Evolutionary conservation across 1,139 yeast species (phyloP).

Genomic region (Sporopachydermia cereana): DNA sequence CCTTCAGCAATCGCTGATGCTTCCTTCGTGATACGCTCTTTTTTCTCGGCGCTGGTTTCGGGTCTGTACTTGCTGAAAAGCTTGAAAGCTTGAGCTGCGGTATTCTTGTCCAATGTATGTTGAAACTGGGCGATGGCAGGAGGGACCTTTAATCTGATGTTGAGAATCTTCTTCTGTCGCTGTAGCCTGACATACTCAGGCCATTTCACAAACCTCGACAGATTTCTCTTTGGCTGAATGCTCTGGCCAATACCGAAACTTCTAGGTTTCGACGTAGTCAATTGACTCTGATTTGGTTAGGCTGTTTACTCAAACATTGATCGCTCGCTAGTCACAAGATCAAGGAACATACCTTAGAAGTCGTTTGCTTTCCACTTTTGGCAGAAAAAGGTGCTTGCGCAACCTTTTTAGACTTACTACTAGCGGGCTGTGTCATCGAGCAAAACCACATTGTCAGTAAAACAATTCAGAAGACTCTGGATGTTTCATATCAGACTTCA

Average conservation of each 20-base stretch:
- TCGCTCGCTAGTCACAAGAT: not conserved
- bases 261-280: constrained; percentile 62
- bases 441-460: constrained; percentile 6
- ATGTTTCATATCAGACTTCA: not conserved
- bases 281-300: constrained; percentile 41
- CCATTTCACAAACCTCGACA: constrained; percentile 74
- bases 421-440: constrained; percentile 8
- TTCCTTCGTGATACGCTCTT: constrained; percentile 79
- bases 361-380: constrained; percentile 13
- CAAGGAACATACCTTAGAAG: constrained; percentile 12
- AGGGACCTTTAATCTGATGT: constrained; percentile 76
- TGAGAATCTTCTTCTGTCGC: constrained; percentile 74
- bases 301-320: not conserved
- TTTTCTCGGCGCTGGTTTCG: constrained; percentile 73
- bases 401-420: constrained; percentile 25
- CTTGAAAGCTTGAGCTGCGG: constrained; percentile 72
- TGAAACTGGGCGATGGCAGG: constrained; percentile 78
- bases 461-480: constrained; percentile 3
- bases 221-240: constrained; percentile 72
- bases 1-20: constrained; percentile 84
- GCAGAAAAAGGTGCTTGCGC: constrained; percentile 30
- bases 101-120: constrained; percentile 70
- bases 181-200: constrained; percentile 73
- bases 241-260: constrained; percentile 76
- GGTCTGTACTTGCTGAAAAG: constrained; percentile 82